These are phyloP conservation scores for Acorus calamus DNA, from an alignment of 106 monocot species.

Conservation along the genomic window DNA sequence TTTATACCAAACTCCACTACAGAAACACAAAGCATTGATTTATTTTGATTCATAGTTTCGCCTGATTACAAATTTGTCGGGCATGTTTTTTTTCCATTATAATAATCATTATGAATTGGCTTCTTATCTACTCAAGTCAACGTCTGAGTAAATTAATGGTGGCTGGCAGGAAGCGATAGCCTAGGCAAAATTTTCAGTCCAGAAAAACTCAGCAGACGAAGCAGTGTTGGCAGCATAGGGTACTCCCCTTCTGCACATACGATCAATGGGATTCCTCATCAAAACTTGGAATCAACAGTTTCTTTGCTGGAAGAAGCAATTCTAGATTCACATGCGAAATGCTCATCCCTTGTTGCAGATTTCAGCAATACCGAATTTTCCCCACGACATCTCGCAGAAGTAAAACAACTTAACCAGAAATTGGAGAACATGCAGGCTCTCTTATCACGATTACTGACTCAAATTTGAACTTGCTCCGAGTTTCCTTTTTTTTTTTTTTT, in stretches of 20 bases:
- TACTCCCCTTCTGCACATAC: constrained; percentile 39
- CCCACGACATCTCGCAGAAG: constrained; percentile 24
- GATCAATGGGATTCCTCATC: constrained; percentile 13
- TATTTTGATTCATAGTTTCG: too few species aligned
- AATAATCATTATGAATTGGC: neutral
- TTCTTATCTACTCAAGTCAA: neutral
- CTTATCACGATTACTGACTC: constrained; percentile 47
- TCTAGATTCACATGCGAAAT: constrained; percentile 61
- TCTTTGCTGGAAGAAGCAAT: constrained; percentile 49
- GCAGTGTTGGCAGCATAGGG: constrained; percentile 42
- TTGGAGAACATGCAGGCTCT: constrained; percentile 74
- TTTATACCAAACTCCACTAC: too few species aligned
- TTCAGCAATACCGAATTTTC: constrained; percentile 26
- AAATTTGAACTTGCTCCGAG: constrained; percentile 6
- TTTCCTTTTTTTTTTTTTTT: too few species aligned
- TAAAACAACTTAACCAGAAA: constrained; percentile 59
- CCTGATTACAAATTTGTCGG: too few species aligned
- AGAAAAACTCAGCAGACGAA: constrained; percentile 57
- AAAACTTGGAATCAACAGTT: constrained; percentile 33
- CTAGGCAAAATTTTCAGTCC: constrained; percentile 67
- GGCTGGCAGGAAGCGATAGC: constrained; percentile 59
- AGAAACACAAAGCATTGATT: too few species aligned
- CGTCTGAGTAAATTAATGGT: neutral
- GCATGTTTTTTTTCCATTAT: neutral
- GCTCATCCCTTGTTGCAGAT: constrained; percentile 47